A percentile compares a stretch with the other conserved stretches of the same genome.
Conservation (phyloP, 805 yeast species). For the Candida taoyuanica region DNA sequence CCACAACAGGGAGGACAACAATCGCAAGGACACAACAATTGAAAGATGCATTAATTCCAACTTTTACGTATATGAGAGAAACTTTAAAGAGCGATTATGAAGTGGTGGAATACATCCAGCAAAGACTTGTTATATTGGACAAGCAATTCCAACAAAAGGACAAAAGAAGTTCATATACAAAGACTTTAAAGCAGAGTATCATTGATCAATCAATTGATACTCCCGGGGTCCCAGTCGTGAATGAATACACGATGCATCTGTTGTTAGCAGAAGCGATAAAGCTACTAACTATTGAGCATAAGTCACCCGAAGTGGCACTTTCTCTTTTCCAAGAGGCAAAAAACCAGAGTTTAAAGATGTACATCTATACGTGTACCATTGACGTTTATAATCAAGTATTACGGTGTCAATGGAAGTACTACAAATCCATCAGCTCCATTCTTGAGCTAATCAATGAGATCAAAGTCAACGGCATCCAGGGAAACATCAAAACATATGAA, state of each 20-base stretch:
- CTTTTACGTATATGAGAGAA: conserved; percentile 2
- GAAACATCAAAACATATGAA: conserved; percentile 30
- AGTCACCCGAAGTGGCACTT: conserved; percentile 26
- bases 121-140: conserved; percentile 4
- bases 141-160: not conserved
- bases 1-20: conserved; percentile 1
- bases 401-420: conserved; percentile 34
- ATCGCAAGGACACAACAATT: conserved; percentile 3
- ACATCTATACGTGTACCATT: conserved; percentile 33
- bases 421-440: conserved; percentile 33
- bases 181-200: conserved; percentile 2
- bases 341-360: conserved; percentile 30
- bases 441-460: conserved; percentile 35
- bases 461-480: conserved; percentile 37
- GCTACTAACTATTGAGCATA: conserved; percentile 8
- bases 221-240: conserved; percentile 12
- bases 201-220: not conserved
- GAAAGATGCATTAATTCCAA: conserved; percentile 3
- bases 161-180: not conserved
- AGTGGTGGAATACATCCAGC: conserved; percentile 8
- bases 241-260: conserved; percentile 17
- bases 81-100: conserved; percentile 8
- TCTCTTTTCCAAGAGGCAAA: conserved; percentile 33
- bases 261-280: conserved; percentile 9
- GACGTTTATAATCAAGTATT: conserved; percentile 36